These are phyloP conservation scores for Intubia oerlemansii DNA, from an alignment of 2,329 filamentous ascomycete species.

Conservation along the genomic window DNA sequence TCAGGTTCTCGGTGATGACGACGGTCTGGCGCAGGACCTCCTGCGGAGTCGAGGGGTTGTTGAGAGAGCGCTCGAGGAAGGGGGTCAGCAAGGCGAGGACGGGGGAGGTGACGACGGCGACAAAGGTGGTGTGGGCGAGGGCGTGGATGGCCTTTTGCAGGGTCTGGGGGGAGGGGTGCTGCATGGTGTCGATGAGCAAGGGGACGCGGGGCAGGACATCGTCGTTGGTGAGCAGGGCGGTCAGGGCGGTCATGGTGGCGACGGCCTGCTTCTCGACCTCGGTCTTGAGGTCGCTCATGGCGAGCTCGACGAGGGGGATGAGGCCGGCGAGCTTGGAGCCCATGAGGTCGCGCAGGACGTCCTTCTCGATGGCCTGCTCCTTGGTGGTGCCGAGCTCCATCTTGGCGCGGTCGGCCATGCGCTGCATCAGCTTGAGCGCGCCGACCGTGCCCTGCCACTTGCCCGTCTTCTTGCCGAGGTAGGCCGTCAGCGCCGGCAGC, in stretches of 20 bases:
- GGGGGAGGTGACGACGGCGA: conserved; percentile 85
- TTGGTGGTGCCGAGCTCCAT: conserved; percentile 56
- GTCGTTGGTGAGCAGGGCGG: conserved; percentile 82
- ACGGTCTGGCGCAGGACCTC: conserved; percentile 91
- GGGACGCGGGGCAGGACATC: conserved; percentile 86
- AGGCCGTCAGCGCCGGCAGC: conserved; percentile 51
- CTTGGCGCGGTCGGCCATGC: conserved; percentile 89
- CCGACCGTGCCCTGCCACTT: conserved; percentile 97
- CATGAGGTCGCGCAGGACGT: conserved; percentile 77
- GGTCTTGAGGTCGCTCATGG: conserved; percentile 90
- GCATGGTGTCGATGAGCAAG: conserved; percentile 83
- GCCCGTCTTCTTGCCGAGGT: conserved; percentile 63
- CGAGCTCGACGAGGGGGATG: conserved; percentile 76
- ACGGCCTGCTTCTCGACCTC: conserved; percentile 81
- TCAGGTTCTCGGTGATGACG: conserved; percentile 93
- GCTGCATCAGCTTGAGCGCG: conserved; percentile 65
- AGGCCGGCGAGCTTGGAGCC: conserved; percentile 67
- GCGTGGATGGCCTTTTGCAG: conserved; percentile 94
- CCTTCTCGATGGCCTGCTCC: conserved; percentile 73
- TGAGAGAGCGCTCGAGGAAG: conserved; percentile 80
- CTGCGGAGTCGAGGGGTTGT: conserved; percentile 75
- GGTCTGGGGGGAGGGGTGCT: conserved; percentile 72
- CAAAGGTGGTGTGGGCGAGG: conserved; percentile 94
- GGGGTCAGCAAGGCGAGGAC: conserved; percentile 88
- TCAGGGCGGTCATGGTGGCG: conserved; percentile 79